A percentile compares a stretch with the other conserved stretches of the same genome.
These are phyloP conservation scores for Colletotrichum eleusines DNA, from an alignment of 2,329 filamentous ascomycete species.

Conservation along the genomic window DNA sequence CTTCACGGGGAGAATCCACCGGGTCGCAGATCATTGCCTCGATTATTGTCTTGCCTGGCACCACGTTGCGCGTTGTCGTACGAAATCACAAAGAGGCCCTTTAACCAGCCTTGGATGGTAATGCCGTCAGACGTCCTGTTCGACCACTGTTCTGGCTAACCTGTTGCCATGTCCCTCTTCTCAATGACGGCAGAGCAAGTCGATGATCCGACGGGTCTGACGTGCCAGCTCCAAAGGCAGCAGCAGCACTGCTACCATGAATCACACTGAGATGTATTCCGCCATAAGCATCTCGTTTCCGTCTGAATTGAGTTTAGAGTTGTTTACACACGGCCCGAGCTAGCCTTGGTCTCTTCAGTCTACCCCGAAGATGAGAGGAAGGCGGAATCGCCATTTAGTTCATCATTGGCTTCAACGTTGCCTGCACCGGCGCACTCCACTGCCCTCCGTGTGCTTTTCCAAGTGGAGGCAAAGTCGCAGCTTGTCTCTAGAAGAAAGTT, in stretches of 20 bases:
- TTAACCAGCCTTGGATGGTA: not conserved
- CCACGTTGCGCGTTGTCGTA: not conserved
- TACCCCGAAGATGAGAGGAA: not conserved
- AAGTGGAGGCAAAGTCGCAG: not conserved
- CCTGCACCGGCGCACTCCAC: not conserved
- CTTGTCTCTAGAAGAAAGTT: not conserved
- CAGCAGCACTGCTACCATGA: not conserved
- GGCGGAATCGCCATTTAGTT: not conserved
- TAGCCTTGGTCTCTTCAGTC: not conserved
- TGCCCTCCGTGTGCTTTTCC: not conserved
- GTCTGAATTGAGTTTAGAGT: not conserved
- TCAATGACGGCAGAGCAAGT: not conserved
- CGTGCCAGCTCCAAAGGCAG: not conserved
- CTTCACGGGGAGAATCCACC: not conserved
- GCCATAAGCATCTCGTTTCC: no score
- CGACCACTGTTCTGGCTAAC: not conserved
- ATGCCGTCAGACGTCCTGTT: not conserved
- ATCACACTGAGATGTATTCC: not conserved
- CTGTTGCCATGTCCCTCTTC: no score
- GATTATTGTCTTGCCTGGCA: not conserved
- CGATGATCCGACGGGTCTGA: not conserved
- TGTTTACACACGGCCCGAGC: not conserved
- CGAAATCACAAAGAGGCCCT: not conserved
- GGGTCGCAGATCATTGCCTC: not conserved
- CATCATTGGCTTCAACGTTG: no score